Conservation (phyloP, 2,329 filamentous ascomycete genomes). For the Talaromyces piceae region DNA sequence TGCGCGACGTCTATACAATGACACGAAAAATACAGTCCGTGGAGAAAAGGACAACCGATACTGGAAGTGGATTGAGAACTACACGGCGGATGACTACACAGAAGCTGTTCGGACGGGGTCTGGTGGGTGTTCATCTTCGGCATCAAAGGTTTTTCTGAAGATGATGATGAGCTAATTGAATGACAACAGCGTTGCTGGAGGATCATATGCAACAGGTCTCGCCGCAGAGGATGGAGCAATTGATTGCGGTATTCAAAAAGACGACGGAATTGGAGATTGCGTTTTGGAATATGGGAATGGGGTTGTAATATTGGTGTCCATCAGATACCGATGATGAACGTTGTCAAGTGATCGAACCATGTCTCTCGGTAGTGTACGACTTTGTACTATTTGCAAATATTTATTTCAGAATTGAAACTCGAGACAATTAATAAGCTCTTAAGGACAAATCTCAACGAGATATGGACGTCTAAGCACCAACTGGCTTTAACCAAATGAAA, state of each 20-base stretch:
- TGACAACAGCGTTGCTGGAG: slow-evolving; percentile 60
- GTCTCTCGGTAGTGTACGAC: too few species aligned
- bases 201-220: slow-evolving; percentile 66
- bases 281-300: slow-evolving; percentile 65
- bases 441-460: not conserved
- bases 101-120: slow-evolving; percentile 63
- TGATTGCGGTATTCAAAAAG: slow-evolving; percentile 77
- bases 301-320: slow-evolving; percentile 6
- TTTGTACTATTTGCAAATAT: not conserved
- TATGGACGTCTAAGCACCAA: not conserved
- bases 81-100: slow-evolving; percentile 71
- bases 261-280: slow-evolving; percentile 73
- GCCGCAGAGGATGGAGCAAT: slow-evolving; percentile 66
- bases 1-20: slow-evolving; percentile 60
- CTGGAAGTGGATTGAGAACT: slow-evolving; percentile 88
- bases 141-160: not conserved
- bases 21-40: slow-evolving; percentile 46
- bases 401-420: not conserved
- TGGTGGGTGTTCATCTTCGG: slow-evolving; percentile 39
- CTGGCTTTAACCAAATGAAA: not conserved
- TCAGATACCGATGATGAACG: too few species aligned
- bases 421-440: not conserved
- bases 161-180: slow-evolving; percentile 4
- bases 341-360: too few species aligned
- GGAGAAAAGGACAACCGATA: slow-evolving; percentile 60